These are phyloP conservation scores for Fusarium lateritium DNA, from an alignment of 2,329 filamentous ascomycete genomes.

Conservation along the genomic window DNA sequence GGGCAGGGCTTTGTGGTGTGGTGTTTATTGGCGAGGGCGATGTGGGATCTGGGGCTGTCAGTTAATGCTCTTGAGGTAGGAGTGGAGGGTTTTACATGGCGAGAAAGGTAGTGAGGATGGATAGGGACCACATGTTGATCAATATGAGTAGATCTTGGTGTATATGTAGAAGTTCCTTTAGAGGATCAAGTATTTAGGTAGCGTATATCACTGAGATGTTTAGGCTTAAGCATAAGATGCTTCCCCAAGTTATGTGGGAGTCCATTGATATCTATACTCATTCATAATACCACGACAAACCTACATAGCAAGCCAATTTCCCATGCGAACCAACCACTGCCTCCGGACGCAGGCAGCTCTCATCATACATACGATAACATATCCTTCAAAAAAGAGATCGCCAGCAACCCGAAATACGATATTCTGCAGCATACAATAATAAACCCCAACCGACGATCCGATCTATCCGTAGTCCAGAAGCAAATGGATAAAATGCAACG, in stretches of 20 bases:
- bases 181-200: not conserved
- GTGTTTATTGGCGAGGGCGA: conserved; percentile 16
- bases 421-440: not conserved
- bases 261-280: not conserved
- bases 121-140: conserved; percentile 25
- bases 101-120: conserved; percentile 19
- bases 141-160: not conserved
- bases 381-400: not conserved
- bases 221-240: not conserved
- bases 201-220: no score
- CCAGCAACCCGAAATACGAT: conserved; percentile 16
- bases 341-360: not conserved
- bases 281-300: not conserved
- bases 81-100: conserved; percentile 10
- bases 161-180: not conserved
- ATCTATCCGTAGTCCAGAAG: not conserved
- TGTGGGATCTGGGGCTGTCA: conserved; percentile 22
- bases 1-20: conserved; percentile 47
- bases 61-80: not conserved
- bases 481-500: not conserved
- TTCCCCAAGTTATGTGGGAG: not conserved
- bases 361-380: not conserved
- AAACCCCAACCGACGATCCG: conserved; percentile 5
- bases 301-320: not conserved
- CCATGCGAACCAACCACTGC: not conserved